phyloP scores from a whole-genome alignment of 2,329 filamentous ascomycete species.

The Paracamarosporium sp. region DNA sequence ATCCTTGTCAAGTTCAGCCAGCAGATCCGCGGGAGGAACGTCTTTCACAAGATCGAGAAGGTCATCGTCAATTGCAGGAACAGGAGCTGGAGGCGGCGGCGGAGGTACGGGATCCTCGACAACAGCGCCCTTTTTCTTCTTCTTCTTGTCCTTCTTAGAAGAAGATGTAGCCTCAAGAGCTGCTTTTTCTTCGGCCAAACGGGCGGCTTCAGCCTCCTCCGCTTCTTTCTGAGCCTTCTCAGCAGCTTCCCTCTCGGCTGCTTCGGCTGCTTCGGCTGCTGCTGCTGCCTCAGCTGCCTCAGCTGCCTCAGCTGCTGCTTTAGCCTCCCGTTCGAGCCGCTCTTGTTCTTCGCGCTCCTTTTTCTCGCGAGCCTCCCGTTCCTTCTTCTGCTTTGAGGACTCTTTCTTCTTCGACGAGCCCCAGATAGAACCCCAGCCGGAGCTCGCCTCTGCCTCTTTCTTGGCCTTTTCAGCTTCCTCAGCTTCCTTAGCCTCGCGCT shows the following conservation, averaged over 20 bases:
- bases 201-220: slow-evolving; percentile 38
- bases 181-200: slow-evolving; percentile 44
- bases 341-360: slow-evolving; percentile 35
- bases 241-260: slow-evolving; percentile 43
- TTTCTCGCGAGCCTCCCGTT: slow-evolving; percentile 22
- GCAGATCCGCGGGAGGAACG: slow-evolving; percentile 37
- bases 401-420: slow-evolving; percentile 38
- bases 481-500: slow-evolving; percentile 30
- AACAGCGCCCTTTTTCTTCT: slow-evolving; percentile 42
- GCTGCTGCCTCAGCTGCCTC: slow-evolving; percentile 39
- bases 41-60: slow-evolving; percentile 43
- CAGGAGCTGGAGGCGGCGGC: slow-evolving; percentile 24
- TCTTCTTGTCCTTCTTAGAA: slow-evolving; percentile 40
- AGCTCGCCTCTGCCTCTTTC: slow-evolving; percentile 27
- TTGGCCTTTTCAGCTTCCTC: slow-evolving; percentile 25
- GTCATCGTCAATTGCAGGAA: slow-evolving; percentile 32
- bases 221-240: slow-evolving; percentile 39
- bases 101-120: slow-evolving; percentile 29
- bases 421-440: slow-evolving; percentile 29
- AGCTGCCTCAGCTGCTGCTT: slow-evolving; percentile 40
- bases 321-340: slow-evolving; percentile 32
- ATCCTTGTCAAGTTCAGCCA: slow-evolving; percentile 47
- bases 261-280: slow-evolving; percentile 23
- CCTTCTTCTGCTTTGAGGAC: slow-evolving; percentile 28
- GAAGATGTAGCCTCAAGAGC: slow-evolving; percentile 24